These are phyloP conservation scores for Claviceps purpurea DNA, from an alignment of 2,329 filamentous ascomycete species.

Conservation along the genomic window DNA sequence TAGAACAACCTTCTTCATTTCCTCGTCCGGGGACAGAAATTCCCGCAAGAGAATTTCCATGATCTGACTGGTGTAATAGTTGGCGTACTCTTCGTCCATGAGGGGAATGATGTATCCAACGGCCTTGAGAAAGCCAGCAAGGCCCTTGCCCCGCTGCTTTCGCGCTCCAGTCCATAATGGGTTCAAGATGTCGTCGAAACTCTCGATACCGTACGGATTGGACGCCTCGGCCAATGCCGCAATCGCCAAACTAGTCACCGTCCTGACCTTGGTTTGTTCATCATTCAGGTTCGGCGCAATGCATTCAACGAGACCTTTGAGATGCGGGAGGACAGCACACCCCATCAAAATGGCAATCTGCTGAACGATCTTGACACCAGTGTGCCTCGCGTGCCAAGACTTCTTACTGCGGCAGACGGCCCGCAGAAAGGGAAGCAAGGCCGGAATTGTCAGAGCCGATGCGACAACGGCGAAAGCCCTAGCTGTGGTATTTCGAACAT, in stretches of 20 bases:
- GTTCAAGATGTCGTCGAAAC: conserved; percentile 94
- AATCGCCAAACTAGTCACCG: conserved; percentile 88
- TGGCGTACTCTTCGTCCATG: conserved; percentile 99
- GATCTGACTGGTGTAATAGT: conserved; percentile 96
- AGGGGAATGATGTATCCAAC: conserved; percentile 96
- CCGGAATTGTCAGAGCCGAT: conserved; percentile 88
- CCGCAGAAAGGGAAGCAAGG: conserved; percentile 83
- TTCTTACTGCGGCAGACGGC: conserved; percentile 97
- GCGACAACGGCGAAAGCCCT: conserved; percentile 95
- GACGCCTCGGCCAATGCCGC: conserved; percentile 91
- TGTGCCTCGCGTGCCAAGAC: conserved; percentile 96
- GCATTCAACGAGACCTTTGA: conserved; percentile 92
- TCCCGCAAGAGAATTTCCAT: conserved; percentile 97
- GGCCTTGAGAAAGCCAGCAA: conserved; percentile 92
- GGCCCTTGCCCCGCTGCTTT: conserved; percentile 90
- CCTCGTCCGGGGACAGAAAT: conserved; percentile 92
- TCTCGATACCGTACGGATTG: conserved; percentile 97
- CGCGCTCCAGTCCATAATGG: conserved; percentile 92
- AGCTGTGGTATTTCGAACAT: conserved; percentile 94
- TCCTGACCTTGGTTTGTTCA: conserved; percentile 94
- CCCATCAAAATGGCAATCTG: conserved; percentile 99
- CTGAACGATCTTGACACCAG: conserved; percentile 97
- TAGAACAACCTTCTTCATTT: conserved; percentile 99
- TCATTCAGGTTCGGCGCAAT: conserved; percentile 94
- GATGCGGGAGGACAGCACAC: conserved; percentile 85